Evolutionary conservation across 2,329 filamentous ascomycete species (phyloP), one percentile per base, ranked within the genome.

Genomic region (Exophiala sp.): DNA sequence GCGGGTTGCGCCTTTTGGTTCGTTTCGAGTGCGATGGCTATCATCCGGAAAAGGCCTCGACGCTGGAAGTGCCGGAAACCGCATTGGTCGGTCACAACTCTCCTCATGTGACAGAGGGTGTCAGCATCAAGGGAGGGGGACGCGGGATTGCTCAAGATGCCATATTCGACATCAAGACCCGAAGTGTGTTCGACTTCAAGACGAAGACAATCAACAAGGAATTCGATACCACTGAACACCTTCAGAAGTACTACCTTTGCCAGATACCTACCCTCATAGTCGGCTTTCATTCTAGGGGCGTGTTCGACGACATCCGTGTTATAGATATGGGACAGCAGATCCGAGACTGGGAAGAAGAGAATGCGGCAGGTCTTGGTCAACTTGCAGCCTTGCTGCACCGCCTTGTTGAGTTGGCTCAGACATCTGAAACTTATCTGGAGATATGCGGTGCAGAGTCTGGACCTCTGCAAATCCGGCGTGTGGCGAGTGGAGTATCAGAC

Each of bases 201-300:
- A 79, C 77, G 1, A 68, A 75, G 19, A 68, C 69, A 1, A 55
- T 59, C 35, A 62, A 58, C 9, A 64, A 10, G 24, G 6, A 27
- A 5, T 27, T 10, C 24, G 10, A 10, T 27, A 27, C 10, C 24
- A 10, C 24, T 10, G 6, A 10, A 5, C 10, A 32, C 3, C 29
- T 32, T 32, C 65, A 29, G 55, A 63, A 69, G 3, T 64, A 79
- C 5, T 80, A 75, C 76, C 35, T 75, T 11, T 64, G 68, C 18
- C 77, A 79, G 55, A 72, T 73, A 21, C 69, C 72, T 0, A 76
- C 73, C 47, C 74, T 79, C 50, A 63, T 79, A 27, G 55, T 78
- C 16, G 77, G 74, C 0, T 75, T 72, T 50, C 76, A 80, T 57
- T 53, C 69, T 7, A 58, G 48, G 5, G 68, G 68, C 4, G 27